Evolutionary conservation across 1,139 yeast species (phyloP).

Genomic region (Pichia sp.): DNA sequence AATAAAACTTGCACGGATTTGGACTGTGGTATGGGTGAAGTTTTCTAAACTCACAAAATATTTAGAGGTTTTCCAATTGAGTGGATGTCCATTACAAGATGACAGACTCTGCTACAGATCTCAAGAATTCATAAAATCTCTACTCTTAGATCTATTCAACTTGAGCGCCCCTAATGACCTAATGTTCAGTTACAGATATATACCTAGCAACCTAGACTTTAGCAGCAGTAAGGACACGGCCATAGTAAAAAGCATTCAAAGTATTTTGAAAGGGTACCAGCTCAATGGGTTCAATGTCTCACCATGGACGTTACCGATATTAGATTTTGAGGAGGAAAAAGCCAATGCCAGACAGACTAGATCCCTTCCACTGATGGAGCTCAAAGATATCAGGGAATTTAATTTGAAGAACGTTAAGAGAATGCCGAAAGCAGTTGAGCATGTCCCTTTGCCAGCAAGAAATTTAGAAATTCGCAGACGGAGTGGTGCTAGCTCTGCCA

Average conservation of each 20-base stretch:
- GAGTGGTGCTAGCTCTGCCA: neutral
- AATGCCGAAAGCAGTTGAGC: constrained; percentile 15
- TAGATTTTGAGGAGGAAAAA: neutral
- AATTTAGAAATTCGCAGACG: neutral
- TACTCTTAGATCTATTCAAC: constrained; percentile 19
- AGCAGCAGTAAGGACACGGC: constrained; percentile 17
- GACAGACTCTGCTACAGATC: constrained; percentile 19
- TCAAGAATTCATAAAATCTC: constrained; percentile 16
- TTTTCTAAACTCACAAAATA: constrained; percentile 18
- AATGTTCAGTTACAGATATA: constrained; percentile 16
- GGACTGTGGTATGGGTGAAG: constrained; percentile 29
- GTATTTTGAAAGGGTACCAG: constrained; percentile 23
- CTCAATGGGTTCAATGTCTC: constrained; percentile 22
- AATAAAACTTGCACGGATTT: constrained; percentile 17
- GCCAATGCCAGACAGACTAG: constrained; percentile 6
- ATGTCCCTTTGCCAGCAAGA: neutral
- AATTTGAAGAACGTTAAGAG: constrained; percentile 17
- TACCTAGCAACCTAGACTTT: constrained; percentile 16
- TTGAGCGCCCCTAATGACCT: constrained; percentile 16
- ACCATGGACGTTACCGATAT: neutral
- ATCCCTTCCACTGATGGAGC: constrained; percentile 7
- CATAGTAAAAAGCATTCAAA: constrained; percentile 16
- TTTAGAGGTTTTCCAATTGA: constrained; percentile 23
- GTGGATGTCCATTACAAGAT: neutral
- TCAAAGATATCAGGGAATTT: constrained; percentile 16